Evolutionary conservation across 108 stramenopile genomes (phyloP).

Genomic region (Tribonema minus): DNA sequence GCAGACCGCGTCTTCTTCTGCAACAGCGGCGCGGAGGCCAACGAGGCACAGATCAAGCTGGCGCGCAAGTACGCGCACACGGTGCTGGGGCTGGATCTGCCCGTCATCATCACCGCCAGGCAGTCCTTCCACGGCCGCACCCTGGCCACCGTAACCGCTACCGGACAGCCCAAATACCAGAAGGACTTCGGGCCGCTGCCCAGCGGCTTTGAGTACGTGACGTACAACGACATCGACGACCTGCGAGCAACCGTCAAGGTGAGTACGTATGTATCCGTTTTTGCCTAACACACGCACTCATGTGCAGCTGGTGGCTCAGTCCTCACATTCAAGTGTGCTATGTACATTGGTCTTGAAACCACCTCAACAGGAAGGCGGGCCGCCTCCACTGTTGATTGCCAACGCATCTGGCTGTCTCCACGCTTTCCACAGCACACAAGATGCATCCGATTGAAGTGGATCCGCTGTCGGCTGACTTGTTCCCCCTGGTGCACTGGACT

Average conservation of each 20-base stretch:
- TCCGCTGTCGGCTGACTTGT: too few relatives aligned
- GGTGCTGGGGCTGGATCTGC: slow-evolving; percentile 56
- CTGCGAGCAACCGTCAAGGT: slow-evolving; percentile 69
- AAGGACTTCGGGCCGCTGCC: slow-evolving; percentile 51
- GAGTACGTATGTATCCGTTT: too few relatives aligned
- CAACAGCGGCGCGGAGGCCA: slow-evolving; percentile 93
- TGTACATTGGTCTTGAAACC: too few relatives aligned
- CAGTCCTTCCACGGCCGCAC: slow-evolving; percentile 93
- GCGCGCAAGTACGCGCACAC: slow-evolving; percentile 74
- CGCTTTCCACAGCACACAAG: too few relatives aligned
- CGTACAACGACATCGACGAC: slow-evolving; percentile 78
- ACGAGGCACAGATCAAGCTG: slow-evolving; percentile 92
- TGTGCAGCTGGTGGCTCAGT: too few relatives aligned
- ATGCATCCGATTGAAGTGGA: too few relatives aligned
- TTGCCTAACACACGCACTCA: too few relatives aligned
- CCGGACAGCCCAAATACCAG: slow-evolving; percentile 95
- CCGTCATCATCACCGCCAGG: slow-evolving; percentile 85
- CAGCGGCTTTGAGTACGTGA: slow-evolving; percentile 74
- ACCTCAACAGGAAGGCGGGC: too few relatives aligned
- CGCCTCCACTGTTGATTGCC: too few relatives aligned
- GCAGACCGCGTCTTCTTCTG: slow-evolving; percentile 96
- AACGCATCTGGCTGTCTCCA: too few relatives aligned
- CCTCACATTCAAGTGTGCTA: too few relatives aligned
- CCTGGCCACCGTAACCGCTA: slow-evolving; percentile 84
- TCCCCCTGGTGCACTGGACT: too few relatives aligned